phyloP scores from a whole-genome alignment of 2,329 filamentous ascomycete genomes.

The Exophiala sp. region DNA sequence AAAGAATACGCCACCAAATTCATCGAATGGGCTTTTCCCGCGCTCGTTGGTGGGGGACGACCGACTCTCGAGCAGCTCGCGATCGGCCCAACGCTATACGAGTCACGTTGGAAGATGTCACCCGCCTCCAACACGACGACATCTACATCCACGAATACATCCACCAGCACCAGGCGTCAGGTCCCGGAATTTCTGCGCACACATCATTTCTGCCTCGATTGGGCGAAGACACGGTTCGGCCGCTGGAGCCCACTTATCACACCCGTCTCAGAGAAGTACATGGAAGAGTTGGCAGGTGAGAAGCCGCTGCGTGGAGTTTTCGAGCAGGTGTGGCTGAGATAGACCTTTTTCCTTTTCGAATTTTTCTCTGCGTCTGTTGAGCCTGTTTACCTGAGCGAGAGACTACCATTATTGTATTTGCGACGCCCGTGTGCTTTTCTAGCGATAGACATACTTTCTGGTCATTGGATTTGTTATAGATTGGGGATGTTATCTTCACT shows the following conservation, averaged over 20 bases:
- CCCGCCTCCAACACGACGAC: background rate
- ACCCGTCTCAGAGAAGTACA: slow-evolving; percentile 25
- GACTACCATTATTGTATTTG: no score
- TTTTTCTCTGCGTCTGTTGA: background rate
- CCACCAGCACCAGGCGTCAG: slow-evolving; percentile 2
- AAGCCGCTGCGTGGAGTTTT: slow-evolving; percentile 28
- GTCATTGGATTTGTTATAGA: no score
- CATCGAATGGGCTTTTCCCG: slow-evolving; percentile 28
- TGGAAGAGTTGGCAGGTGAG: slow-evolving; percentile 24
- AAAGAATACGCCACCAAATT: slow-evolving; percentile 29
- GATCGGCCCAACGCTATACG: slow-evolving; percentile 29
- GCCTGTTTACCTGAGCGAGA: no score
- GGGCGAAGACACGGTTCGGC: slow-evolving; percentile 28
- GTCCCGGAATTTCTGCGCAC: slow-evolving; percentile 27
- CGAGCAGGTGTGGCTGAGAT: slow-evolving; percentile 29
- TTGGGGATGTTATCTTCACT: no score
- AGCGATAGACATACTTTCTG: no score
- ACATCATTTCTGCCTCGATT: slow-evolving; percentile 28
- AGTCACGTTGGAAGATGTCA: slow-evolving; percentile 23
- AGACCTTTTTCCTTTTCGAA: background rate
- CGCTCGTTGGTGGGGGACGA: slow-evolving; percentile 10
- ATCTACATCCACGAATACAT: background rate
- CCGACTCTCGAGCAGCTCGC: slow-evolving; percentile 26
- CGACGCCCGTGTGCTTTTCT: no score
- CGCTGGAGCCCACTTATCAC: slow-evolving; percentile 28